phyloP scores from a whole-genome alignment of 257 asterid species.

The Anisodus acutangulus region DNA sequence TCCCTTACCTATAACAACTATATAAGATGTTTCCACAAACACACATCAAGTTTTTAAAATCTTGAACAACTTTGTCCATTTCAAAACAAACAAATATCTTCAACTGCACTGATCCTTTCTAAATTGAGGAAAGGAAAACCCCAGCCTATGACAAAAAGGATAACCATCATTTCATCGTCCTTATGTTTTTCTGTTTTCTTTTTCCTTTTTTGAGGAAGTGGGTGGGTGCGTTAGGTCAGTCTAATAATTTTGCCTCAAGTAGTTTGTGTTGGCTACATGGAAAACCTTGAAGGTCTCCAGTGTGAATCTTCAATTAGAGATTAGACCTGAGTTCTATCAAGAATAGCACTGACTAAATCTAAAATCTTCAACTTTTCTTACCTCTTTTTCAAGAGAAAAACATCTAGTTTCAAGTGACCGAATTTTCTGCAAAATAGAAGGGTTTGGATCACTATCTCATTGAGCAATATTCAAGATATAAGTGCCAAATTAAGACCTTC shows the following conservation, averaged over 20 bases:
- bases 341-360: not conserved
- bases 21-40: constrained; percentile 16
- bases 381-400: constrained; percentile 69
- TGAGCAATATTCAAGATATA: not conserved
- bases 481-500: constrained; percentile 51
- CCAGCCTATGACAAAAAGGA: not conserved
- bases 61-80: not conserved
- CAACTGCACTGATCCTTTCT: not conserved
- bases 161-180: not conserved
- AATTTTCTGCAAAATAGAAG: constrained; percentile 58
- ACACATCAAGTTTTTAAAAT: not conserved
- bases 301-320: not conserved
- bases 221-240: not conserved
- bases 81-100: constrained; percentile 10
- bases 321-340: constrained; percentile 8
- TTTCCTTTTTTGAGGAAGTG: not conserved
- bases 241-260: not conserved
- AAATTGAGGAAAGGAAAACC: not conserved
- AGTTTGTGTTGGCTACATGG: constrained; percentile 15
- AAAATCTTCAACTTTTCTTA: constrained; percentile 40
- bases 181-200: not conserved
- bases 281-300: constrained; percentile 22
- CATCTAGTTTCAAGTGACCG: constrained; percentile 68
- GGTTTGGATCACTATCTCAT: constrained; percentile 21
- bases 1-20: not conserved